Evolutionary conservation across 495 filamentous ascomycete species (phyloP), one percentile per base, ranked within the genome.

Genomic region (Sphaerosporella brunnea): DNA sequence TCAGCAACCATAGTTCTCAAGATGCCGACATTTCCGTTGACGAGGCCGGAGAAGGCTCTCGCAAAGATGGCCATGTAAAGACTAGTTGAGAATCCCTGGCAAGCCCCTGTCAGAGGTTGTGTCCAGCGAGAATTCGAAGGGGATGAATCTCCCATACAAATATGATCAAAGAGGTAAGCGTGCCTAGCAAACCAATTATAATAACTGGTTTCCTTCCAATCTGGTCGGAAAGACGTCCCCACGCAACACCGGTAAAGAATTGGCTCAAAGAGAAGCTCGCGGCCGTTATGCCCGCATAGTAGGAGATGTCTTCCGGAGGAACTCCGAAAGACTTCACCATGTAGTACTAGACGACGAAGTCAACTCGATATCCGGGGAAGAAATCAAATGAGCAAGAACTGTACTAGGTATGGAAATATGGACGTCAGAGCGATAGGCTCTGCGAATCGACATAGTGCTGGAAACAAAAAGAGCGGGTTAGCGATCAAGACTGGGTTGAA

Each of bases 401-500:
- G 66, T 86, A 87, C 20, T 82, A 96, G 71, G 61, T 96, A 96
- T 13, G 88, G 88, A 51, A 80, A 82, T 51, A 93, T 75, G 7
- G 80, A 86, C 3, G 86, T 93, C 52, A 85, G 66, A 20, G 84
- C 79, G 32, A 93, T 67, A 40, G 69, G 88, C 60, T 96, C 88
- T 42, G 86, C 83, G 57, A 96, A 87, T 54, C 88, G 75, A 51
- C 74, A 78, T 61, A 79, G 67, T 55, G 77, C 80, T 84, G 46
- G 7, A 16, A 8, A 16, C n/a, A 16, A 39, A 15, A 39, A 15
- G 20, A 2, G 23, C n/a, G n/a, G n/a, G n/a, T n/a, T n/a, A 15
- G 13, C 36, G 16, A 21, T 15, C 13, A 39, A 9, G 8, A 9
- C n/a, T 34, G 30, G 8, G 8, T 8, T n/a, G 30, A 8, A 9